Percentiles rank a stretch among this genome's conserved stretches.
Evolutionary conservation across 176 grass and related monocot species (phyloP).

Genomic region (Elymus sibiricus): DNA sequence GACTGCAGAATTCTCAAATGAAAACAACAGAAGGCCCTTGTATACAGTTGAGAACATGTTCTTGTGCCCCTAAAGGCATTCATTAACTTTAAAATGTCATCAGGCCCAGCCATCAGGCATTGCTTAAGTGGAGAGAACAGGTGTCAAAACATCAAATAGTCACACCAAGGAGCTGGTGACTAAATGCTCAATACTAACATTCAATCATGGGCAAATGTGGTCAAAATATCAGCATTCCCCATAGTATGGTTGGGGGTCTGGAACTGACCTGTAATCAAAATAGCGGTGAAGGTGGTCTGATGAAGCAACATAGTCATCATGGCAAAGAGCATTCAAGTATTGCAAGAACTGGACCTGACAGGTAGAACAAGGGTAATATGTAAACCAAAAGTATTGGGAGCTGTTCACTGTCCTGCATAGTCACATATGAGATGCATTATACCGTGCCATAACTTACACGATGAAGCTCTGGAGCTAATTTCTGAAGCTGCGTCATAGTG

Average conservation of each 20-base stretch:
- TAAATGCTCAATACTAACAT: neutral
- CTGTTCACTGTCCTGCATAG: neutral
- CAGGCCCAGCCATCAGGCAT: neutral
- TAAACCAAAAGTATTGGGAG: neutral
- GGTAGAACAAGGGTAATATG: conserved; percentile 23
- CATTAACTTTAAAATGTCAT: neutral
- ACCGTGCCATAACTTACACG: conserved; percentile 64
- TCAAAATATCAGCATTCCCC: neutral
- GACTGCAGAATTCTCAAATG: neutral
- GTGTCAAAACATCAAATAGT: neutral
- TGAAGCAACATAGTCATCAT: conserved; percentile 81
- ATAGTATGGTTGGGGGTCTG: neutral
- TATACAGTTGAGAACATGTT: neutral
- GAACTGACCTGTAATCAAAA: conserved; percentile 84
- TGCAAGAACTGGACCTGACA: conserved; percentile 80
- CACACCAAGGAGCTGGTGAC: neutral
- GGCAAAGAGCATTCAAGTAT: conserved; percentile 78
- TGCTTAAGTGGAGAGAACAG: neutral
- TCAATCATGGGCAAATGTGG: neutral
- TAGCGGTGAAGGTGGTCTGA: conserved; percentile 86
- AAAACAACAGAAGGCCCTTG: neutral
- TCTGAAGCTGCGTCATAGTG: conserved; percentile 68
- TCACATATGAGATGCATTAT: conserved; percentile 19
- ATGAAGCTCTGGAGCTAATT: conserved; percentile 79
- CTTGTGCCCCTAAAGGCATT: neutral